Conservation (phyloP, 2,329 filamentous ascomycete species). For the Zymoseptoria pseudotritici region DNA sequence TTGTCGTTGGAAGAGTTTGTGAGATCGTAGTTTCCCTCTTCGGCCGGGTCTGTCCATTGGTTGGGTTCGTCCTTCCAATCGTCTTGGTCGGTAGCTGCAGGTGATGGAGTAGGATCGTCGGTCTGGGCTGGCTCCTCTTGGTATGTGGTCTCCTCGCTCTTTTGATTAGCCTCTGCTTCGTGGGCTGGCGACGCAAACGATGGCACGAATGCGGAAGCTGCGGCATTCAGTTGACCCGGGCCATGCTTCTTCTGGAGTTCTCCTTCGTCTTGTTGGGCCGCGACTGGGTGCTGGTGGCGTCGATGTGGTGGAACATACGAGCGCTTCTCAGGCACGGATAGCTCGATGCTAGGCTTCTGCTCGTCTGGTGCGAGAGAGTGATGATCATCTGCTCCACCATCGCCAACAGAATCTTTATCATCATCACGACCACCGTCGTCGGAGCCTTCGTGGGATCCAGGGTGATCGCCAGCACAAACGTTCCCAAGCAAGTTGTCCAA, state of each 20-base stretch:
- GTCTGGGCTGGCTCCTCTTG: neutral
- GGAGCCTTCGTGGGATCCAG: neutral
- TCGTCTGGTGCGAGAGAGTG: neutral
- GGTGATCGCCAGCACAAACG: neutral
- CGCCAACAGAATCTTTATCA: too few relatives aligned
- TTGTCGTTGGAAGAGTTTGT: neutral
- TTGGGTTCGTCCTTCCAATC: neutral
- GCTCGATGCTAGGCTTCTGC: neutral
- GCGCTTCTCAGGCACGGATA: neutral
- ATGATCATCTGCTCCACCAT: too few relatives aligned
- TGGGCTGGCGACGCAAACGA: neutral
- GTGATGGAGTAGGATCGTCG: neutral
- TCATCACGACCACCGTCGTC: too few relatives aligned
- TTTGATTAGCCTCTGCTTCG: neutral
- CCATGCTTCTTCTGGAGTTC: neutral
- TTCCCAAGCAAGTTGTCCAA: neutral
- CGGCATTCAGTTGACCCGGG: neutral
- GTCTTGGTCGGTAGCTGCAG: neutral
- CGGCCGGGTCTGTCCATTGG: too few relatives aligned
- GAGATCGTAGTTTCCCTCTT: neutral
- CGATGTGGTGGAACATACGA: neutral
- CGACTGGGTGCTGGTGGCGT: neutral
- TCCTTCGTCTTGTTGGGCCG: neutral
- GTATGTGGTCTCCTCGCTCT: neutral
- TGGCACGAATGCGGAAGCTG: neutral